These are phyloP conservation scores for Nicotiana benthamiana DNA, from an alignment of 257 asterid species.

Conservation along the genomic window DNA sequence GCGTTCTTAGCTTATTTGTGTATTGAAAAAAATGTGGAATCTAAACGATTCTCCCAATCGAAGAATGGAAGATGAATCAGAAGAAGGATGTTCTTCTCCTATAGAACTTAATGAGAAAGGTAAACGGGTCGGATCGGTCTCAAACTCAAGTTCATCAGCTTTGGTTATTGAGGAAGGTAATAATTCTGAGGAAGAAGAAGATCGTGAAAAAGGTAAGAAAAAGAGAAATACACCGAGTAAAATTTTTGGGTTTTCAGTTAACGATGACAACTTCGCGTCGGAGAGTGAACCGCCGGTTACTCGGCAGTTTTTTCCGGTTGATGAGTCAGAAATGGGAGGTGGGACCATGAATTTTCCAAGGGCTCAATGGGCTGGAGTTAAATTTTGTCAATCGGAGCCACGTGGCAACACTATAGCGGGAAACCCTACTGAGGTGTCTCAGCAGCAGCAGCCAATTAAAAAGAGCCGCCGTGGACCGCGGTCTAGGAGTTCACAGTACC, in stretches of 20 bases:
- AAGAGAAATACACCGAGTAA: conserved; percentile 20
- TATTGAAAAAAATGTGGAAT: conserved; percentile 60
- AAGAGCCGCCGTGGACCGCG: conserved; percentile 57
- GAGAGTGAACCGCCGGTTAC: conserved; percentile 40
- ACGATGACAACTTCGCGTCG: conserved; percentile 27
- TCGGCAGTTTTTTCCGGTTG: conserved; percentile 83
- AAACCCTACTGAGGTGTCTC: conserved; percentile 25
- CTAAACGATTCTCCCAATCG: conserved; percentile 88
- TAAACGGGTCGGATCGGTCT: conserved; percentile 62
- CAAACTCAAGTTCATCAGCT: conserved; percentile 87
- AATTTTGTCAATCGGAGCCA: conserved; percentile 54
- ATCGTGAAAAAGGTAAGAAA: conserved; percentile 10
- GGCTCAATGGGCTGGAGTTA: conserved; percentile 94
- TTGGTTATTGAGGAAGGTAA: conserved; percentile 52
- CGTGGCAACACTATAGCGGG: conserved; percentile 20
- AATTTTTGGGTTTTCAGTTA: conserved; percentile 59
- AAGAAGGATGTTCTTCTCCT: conserved; percentile 36
- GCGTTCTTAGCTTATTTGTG: background rate
- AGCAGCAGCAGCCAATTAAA: conserved; percentile 28
- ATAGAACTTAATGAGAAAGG: conserved; percentile 43
- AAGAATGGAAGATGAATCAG: conserved; percentile 34
- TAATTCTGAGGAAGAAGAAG: conserved; percentile 54
- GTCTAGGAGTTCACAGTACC: conserved; percentile 51
- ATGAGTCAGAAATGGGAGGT: conserved; percentile 30
- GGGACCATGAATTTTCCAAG: conserved; percentile 37